Conservation (phyloP, 2,329 filamentous ascomycete species). For the Apiospora saccharicola region DNA sequence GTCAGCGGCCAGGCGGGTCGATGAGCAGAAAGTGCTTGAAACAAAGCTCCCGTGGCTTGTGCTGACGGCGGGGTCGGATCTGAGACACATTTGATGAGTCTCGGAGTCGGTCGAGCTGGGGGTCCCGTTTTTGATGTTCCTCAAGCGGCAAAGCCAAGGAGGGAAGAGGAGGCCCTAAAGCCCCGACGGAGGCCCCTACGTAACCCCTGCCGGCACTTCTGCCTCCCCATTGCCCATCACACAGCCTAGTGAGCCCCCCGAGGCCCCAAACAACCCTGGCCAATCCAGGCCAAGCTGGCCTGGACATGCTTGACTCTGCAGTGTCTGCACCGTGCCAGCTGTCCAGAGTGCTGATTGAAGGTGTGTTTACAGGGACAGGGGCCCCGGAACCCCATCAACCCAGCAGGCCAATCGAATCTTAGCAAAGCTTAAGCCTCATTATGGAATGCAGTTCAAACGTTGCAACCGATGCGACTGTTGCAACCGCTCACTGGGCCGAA, state of each 20-base stretch:
- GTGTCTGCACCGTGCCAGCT: neutral
- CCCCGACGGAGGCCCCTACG: neutral
- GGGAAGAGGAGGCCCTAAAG: too few species aligned
- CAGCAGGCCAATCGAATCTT: slow-evolving; percentile 9
- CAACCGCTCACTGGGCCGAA: slow-evolving; percentile 12
- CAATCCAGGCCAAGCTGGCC: neutral
- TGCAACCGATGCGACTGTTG: neutral
- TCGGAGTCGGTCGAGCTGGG: slow-evolving; percentile 18
- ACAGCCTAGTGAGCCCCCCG: neutral
- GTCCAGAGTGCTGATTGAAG: neutral
- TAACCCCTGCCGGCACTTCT: neutral
- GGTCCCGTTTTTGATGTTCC: slow-evolving; percentile 16
- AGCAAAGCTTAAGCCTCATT: slow-evolving; percentile 8
- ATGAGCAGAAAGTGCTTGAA: neutral
- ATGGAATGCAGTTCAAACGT: slow-evolving; percentile 20
- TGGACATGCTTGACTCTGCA: slow-evolving; percentile 1
- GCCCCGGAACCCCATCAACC: neutral
- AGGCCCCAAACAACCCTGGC: neutral
- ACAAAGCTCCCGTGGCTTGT: slow-evolving; percentile 16
- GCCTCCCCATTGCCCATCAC: neutral
- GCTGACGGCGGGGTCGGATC: slow-evolving; percentile 1
- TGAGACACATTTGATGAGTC: slow-evolving; percentile 18
- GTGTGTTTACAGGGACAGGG: slow-evolving; percentile 3
- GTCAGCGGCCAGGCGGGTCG: neutral
- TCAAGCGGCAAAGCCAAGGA: neutral